Evolutionary conservation across 2,329 filamentous ascomycete species (phyloP), one percentile per base, ranked within the genome.

Genomic region (Stachybotrys chartarum): DNA sequence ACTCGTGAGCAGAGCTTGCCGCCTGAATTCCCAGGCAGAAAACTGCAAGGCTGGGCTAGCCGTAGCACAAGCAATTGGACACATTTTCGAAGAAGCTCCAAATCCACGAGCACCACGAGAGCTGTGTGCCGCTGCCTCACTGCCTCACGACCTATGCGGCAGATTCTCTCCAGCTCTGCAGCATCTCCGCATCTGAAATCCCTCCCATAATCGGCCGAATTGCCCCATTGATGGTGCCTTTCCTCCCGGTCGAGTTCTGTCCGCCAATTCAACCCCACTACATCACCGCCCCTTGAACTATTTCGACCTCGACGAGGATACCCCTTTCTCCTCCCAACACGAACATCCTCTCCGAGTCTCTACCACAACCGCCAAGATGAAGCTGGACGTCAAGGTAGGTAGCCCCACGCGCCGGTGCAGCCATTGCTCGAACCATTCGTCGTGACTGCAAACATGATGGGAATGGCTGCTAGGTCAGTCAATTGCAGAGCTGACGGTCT

Each of bases 321-420:
- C 58, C 56, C 56, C 59, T 61, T 64, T 64, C 59, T 63, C 58
- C 60, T 59, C 58, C n/a, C n/a, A n/a, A n/a, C n/a, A n/a, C n/a
- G n/a, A n/a, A n/a, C 60, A 61, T 61, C 62, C 58, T 56, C 57
- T 44, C 39, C 8, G 39, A 8, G 8, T 44, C 39, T 16, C 16
- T 16, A 8, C 8, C 45, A 7, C 7, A 47, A 47, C 45, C 56
- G 56, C 61, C 66, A 73, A 60, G 52, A 74, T 74, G 72, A 74
- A 70, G 65, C 67, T 74, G 64, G 72, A 74, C 68, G 71, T 74
- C 59, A 74, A 74, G 70, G 72, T 73, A 49, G 65, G 70, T 65
- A 7, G 35, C n/a, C n/a, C n/a, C n/a, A n/a, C 35, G 47, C 54
- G 42, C 46, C 48, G 44, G 42, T 24, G 24, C 16, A 5, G 1